Evolutionary conservation across 2,329 filamentous ascomycete genomes (phyloP), one percentile per base, ranked within the genome.

Genomic region (Ceratocystis harringtonii): DNA sequence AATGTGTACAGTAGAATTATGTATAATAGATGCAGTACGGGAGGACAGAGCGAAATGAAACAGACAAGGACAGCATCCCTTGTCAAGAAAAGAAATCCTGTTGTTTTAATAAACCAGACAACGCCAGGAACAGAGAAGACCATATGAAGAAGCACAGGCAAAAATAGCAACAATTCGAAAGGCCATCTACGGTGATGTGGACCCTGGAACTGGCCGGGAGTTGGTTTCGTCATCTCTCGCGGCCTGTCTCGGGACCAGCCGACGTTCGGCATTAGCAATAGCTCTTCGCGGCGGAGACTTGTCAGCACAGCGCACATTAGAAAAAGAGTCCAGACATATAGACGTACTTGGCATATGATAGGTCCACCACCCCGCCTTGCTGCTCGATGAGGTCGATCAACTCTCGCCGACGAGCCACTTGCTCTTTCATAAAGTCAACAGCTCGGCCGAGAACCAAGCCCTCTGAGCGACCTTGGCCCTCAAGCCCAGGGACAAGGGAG

Each of bases 381-480:
- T 77, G 78, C 70, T 88, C 83, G 50, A 87, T 79, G 68, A 80
- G 77, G 30, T 79, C 75, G 64, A 88, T 77, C 66, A 89, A 74
- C 28, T 77, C 75, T 65, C 81, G 78, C 19, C 86, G 79, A 72
- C 83, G 80, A 61, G 79, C 76, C 7, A 89, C 74, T 72, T 86
- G 78, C 68, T 84, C 76, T 52, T 78, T 78, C 71, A 89, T 85
- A 68, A 80, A 87, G 15, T 86, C 84, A 36, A 88, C 82, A 0
- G 86, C 88, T 69, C 81, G 81, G 68, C 85, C 84, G 25, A 96
- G 79, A n/a, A 96, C 90, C 19, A 90, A 79, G 32, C 89, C 89
- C 74, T 96, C 91, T 69, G 89, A 94, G 58, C 90, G 84, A 0
- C 88, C 91, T 71, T 92, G 88, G 0, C 91, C 91, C 70, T 89